A percentile compares a stretch with the other conserved stretches of the same genome.
phyloP scores from a whole-genome alignment of 2,329 filamentous ascomycete species.

The Pezicula neosporulosa region DNA sequence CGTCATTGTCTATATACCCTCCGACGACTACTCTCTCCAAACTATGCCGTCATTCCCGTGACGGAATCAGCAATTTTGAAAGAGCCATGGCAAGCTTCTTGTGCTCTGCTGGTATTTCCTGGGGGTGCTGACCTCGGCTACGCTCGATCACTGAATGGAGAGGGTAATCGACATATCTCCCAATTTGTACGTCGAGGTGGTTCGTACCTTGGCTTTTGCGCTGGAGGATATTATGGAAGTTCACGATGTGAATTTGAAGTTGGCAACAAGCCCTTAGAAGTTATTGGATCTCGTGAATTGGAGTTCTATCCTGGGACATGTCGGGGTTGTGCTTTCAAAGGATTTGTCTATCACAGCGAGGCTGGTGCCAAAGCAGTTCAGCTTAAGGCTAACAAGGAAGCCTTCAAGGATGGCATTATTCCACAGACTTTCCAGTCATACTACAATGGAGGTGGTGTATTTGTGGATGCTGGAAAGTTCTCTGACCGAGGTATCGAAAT shows the following conservation, averaged over 20 bases:
- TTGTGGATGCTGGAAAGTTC: conserved; percentile 71
- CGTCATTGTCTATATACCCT: conserved; percentile 86
- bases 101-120: conserved; percentile 85
- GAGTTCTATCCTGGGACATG: conserved; percentile 85
- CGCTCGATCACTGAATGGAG: conserved; percentile 81
- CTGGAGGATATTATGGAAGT: conserved; percentile 88
- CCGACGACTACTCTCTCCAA: conserved; percentile 78
- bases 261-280: conserved; percentile 75
- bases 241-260: conserved; percentile 87
- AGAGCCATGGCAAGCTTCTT: conserved; percentile 86
- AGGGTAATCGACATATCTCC: conserved; percentile 78
- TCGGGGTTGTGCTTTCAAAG: conserved; percentile 80
- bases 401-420: conserved; percentile 49
- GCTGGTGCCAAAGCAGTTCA: conserved; percentile 71
- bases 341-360: conserved; percentile 90
- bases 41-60: conserved; percentile 90
- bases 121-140: conserved; percentile 94
- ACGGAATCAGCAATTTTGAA: conserved; percentile 75
- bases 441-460: conserved; percentile 93
- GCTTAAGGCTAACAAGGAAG: conserved; percentile 59
- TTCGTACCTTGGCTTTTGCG: conserved; percentile 86
- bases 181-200: conserved; percentile 86
- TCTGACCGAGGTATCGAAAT: conserved; percentile 68
- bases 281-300: conserved; percentile 80
- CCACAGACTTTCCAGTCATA: conserved; percentile 70